Percentiles rank a stretch among this genome's conserved stretches.
phyloP scores from a whole-genome alignment of 2,329 filamentous ascomycete genomes.

The Juglanconis sp. region DNA sequence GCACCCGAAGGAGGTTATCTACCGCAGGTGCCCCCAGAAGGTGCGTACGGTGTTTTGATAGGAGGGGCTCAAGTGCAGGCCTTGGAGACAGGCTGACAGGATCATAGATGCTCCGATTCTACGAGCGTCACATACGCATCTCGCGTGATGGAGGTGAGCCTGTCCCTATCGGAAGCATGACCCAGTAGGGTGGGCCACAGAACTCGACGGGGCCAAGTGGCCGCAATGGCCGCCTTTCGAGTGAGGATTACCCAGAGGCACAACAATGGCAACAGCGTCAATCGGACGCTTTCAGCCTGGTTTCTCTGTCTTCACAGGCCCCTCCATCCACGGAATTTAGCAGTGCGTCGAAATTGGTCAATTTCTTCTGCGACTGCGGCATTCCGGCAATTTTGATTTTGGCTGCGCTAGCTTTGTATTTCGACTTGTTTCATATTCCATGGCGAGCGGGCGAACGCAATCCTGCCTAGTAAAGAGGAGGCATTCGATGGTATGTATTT shows the following conservation, averaged over 20 bases:
- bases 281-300: neutral
- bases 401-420: neutral
- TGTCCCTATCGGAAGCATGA: constrained; percentile 9
- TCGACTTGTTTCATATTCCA: neutral
- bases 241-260: neutral
- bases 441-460: neutral
- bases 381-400: neutral
- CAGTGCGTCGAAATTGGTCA: neutral
- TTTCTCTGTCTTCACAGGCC: neutral
- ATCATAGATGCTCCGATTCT: constrained; percentile 56
- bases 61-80: neutral
- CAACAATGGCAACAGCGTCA: neutral
- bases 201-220: neutral
- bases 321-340: neutral
- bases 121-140: constrained; percentile 53
- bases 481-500: neutral
- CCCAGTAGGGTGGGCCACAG: constrained; percentile 1
- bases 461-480: neutral
- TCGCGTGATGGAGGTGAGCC: constrained; percentile 19
- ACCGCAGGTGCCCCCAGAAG: constrained; percentile 76
- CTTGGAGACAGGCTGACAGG: neutral
- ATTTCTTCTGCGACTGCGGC: neutral
- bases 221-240: neutral
- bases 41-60: constrained; percentile 35
- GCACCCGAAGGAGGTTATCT: constrained; percentile 65